Conservation (phyloP, 805 yeast genomes). For the Candida tibetensis region DNA sequence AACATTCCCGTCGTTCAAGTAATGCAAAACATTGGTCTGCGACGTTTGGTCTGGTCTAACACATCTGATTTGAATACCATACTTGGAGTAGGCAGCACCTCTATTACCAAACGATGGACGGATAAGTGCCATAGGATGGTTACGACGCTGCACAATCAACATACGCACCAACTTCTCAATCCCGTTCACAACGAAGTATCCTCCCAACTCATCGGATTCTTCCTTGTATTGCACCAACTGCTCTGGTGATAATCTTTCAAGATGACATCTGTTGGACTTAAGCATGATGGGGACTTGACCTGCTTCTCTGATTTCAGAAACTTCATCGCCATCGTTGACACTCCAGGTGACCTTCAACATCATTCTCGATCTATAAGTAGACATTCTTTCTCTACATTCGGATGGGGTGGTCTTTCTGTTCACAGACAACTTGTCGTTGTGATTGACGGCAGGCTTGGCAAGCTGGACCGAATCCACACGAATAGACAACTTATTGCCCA, state of each 20-base stretch:
- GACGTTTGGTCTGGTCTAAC: conserved; percentile 98
- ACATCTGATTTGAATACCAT: conserved; percentile 89
- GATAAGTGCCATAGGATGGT: conserved; percentile 96
- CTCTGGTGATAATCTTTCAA: conserved; percentile 77
- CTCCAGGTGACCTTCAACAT: conserved; percentile 79
- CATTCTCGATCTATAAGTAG: conserved; percentile 75
- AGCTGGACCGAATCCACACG: conserved; percentile 89
- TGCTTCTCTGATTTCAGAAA: conserved; percentile 79
- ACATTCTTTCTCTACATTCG: conserved; percentile 82
- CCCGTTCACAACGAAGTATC: conserved; percentile 94
- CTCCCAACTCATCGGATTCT: conserved; percentile 95
- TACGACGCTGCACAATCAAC: conserved; percentile 96
- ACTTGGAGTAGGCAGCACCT: conserved; percentile 85
- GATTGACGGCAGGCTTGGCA: conserved; percentile 76
- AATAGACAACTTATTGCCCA: conserved; percentile 82
- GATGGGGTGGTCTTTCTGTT: conserved; percentile 80
- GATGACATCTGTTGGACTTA: conserved; percentile 85
- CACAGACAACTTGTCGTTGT: conserved; percentile 67
- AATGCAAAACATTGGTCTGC: conserved; percentile 95
- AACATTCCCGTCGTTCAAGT: conserved; percentile 91
- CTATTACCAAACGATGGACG: conserved; percentile 93
- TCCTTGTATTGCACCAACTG: conserved; percentile 77
- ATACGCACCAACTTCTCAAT: conserved; percentile 94
- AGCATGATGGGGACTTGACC: conserved; percentile 93
- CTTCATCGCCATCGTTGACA: conserved; percentile 84